phyloP scores from a whole-genome alignment of 345 rosid genomes.

The Arabidopsis suecica region DNA sequence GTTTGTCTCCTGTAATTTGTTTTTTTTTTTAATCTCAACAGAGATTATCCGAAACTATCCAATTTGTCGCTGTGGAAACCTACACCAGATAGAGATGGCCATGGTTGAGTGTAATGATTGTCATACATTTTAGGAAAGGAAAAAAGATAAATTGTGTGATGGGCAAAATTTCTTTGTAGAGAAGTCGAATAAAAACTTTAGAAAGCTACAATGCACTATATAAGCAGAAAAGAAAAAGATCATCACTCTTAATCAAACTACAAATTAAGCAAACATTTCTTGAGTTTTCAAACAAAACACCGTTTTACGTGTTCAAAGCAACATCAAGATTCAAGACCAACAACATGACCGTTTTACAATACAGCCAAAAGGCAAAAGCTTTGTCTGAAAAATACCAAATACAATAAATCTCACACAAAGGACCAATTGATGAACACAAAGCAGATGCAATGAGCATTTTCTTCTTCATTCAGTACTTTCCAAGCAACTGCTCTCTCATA shows the following conservation, averaged over 20 bases:
- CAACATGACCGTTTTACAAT: constrained; percentile 20
- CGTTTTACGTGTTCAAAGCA: constrained; percentile 22
- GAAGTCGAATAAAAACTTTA: background rate
- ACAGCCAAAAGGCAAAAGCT: constrained; percentile 27
- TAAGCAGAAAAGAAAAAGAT: background rate
- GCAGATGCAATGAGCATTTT: constrained; percentile 94
- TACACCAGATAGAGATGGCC: constrained; percentile 7
- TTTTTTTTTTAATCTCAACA: no score
- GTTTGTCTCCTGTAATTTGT: no score
- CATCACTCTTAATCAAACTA: background rate
- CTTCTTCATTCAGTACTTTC: constrained; percentile 97
- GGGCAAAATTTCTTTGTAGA: background rate
- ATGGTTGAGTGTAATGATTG: constrained; percentile 31
- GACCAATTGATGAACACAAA: constrained; percentile 98
- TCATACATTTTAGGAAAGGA: constrained; percentile 12
- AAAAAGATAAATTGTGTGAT: constrained; percentile 9
- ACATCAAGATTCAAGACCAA: constrained; percentile 38
- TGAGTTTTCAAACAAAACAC: constrained; percentile 38
- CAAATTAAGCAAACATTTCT: constrained; percentile 31
- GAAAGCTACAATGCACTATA: constrained; percentile 13
- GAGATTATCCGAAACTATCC: no score
- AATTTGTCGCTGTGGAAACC: constrained; percentile 4
- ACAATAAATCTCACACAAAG: constrained; percentile 62
- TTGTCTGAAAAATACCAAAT: constrained; percentile 1
- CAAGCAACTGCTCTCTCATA: constrained; percentile 97